Conservation (phyloP, 768 basidiomycete species). For the Boletus edulis region DNA sequence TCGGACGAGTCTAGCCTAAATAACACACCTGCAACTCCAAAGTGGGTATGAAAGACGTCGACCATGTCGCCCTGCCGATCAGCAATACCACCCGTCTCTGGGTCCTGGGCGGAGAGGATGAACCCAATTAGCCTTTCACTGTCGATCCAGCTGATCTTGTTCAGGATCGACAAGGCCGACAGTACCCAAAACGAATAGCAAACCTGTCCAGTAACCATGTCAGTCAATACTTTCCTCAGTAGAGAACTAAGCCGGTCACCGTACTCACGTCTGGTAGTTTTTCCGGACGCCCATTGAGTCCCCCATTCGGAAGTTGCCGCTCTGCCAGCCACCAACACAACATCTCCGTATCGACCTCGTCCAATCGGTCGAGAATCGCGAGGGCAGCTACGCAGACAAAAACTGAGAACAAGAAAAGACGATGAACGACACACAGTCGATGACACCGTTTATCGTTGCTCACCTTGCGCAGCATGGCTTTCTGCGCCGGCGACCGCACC, state of each 20-base stretch:
- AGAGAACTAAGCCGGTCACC: background rate
- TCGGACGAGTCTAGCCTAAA: background rate
- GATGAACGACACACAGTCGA: background rate
- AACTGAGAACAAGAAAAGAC: slow-evolving; percentile 46
- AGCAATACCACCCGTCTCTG: slow-evolving; percentile 88
- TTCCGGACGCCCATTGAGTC: slow-evolving; percentile 95
- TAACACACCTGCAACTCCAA: slow-evolving; percentile 80
- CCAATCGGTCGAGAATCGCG: slow-evolving; percentile 81
- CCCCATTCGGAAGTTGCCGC: slow-evolving; percentile 89
- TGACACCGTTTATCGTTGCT: background rate
- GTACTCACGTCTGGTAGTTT: slow-evolving; percentile 89
- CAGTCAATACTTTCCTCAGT: background rate
- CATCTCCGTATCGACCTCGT: slow-evolving; percentile 75
- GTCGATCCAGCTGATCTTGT: slow-evolving; percentile 86
- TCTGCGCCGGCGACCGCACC: slow-evolving; percentile 84
- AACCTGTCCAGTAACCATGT: slow-evolving; percentile 31
- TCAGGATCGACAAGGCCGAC: slow-evolving; percentile 81
- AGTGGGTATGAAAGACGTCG: slow-evolving; percentile 96
- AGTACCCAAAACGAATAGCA: slow-evolving; percentile 99
- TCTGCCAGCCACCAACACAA: slow-evolving; percentile 94
- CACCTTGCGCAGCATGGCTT: slow-evolving; percentile 91
- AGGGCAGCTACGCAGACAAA: slow-evolving; percentile 88
- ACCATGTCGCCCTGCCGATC: slow-evolving; percentile 92
- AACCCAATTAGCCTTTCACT: slow-evolving; percentile 71
- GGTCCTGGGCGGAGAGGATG: slow-evolving; percentile 88